Base-by-base conservation (phyloP, 495 filamentous ascomycete species). In the Penicillium silybi region DNA sequence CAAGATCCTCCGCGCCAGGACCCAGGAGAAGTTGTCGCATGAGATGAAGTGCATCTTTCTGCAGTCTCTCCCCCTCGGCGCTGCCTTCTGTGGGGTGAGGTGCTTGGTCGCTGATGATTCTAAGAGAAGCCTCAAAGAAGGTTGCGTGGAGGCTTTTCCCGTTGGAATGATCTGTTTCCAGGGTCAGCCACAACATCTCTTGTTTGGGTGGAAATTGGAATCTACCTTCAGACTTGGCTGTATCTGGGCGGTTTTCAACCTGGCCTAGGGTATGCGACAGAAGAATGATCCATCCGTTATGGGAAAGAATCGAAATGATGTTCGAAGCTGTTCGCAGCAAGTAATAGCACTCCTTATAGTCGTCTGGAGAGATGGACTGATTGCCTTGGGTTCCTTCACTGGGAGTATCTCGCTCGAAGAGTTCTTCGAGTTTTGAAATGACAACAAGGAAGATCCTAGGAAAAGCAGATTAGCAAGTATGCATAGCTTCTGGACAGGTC, bases 271-370 rank as follows among this genome's bases (percentile, higher is more conserved):
- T 59, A 43, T 74, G 67, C 3, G 63, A 70, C 11, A 77, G 56
- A 43, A 77, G 59, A 16, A 58, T 59, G 18, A 70, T 53, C 74
- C 74, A 77, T 20, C 72, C 74, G 43, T 62, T 70, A 15, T 75
- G 72, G 8, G 68, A 69, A 50, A 77, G 67, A 1, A 65, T 58
- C n/a, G 66, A 64, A 32, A 95, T 70, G 27, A 92, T 71, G 54
- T 88, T 89, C 15, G 84, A 85, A 0, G 93, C 66, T 2, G 85
- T 86, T 54, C 83, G 83, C 15, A 96, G 65, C 58, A 93, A 85
- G 64, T 97, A 95, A 11, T 86, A 71, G 52, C 82, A 88, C 46
- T 92, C 76, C 51, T 86, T 85, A 38, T 89, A 75, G 58, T 93
- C 88, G 57, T 90, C 84, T 0, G 64, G 48, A 16, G 62, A 65